Percentiles rank a stretch among this genome's conserved stretches.
Evolutionary conservation across 1,284 basidiomycete genomes (phyloP).

Genomic region (Inonotus hispidus): DNA sequence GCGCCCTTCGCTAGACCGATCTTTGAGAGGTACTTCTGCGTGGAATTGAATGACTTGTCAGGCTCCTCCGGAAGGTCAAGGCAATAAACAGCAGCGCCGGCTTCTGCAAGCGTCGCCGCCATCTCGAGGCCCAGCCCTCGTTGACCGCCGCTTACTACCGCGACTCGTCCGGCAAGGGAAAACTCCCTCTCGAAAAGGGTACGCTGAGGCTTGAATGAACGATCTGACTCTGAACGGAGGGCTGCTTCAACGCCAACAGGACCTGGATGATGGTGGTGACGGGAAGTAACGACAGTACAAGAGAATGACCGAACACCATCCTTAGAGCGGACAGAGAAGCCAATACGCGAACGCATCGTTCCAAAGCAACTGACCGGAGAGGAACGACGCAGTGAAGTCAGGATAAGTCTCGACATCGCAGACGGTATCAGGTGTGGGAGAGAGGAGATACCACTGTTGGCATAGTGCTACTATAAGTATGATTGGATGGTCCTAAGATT

Average conservation of each 20-base stretch:
- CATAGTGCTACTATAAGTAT: too few species aligned
- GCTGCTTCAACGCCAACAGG: conserved; percentile 61
- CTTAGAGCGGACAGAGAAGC: neutral
- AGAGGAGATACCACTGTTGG: too few species aligned
- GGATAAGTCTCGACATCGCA: too few species aligned
- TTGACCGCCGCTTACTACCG: conserved; percentile 73
- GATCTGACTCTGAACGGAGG: conserved; percentile 35
- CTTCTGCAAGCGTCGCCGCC: conserved; percentile 72
- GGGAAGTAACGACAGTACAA: neutral
- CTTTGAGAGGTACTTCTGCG: conserved; percentile 45
- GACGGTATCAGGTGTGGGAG: too few species aligned
- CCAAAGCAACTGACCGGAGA: neutral
- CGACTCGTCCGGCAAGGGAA: conserved; percentile 67
- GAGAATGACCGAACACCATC: neutral
- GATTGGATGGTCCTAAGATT: too few species aligned
- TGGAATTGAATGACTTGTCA: conserved; percentile 59
- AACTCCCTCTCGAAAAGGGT: conserved; percentile 71
- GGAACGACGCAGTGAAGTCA: neutral
- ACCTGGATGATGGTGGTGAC: conserved; percentile 36
- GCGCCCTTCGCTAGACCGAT: conserved; percentile 34
- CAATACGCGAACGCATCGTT: neutral
- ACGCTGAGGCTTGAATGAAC: conserved; percentile 31
- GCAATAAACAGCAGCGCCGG: conserved; percentile 74
- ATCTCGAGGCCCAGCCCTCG: conserved; percentile 81
- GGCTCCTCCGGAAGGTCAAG: conserved; percentile 66